A percentile compares a stretch with the other conserved stretches of the same genome.
These are phyloP conservation scores for Neofusicoccum kwambonambiense DNA, from an alignment of 2,329 filamentous ascomycete genomes.

Conservation along the genomic window DNA sequence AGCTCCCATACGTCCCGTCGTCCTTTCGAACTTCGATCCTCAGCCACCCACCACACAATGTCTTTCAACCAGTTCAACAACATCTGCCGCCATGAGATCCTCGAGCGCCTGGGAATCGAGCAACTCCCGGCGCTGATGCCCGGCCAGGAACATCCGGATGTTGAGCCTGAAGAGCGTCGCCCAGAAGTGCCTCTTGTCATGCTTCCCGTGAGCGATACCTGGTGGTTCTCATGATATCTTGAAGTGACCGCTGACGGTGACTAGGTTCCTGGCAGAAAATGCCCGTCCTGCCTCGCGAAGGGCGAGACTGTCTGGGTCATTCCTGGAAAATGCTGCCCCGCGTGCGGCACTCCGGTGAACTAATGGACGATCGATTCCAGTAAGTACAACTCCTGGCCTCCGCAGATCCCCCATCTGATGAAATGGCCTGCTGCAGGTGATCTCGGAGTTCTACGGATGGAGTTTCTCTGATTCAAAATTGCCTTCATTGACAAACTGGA, in stretches of 20 bases:
- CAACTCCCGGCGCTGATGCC: slow-evolving; percentile 18
- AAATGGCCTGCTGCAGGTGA: neutral
- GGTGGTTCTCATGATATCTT: neutral
- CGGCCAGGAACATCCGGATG: neutral
- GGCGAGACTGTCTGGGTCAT: slow-evolving; percentile 43
- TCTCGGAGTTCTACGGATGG: slow-evolving; percentile 12
- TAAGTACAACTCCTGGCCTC: neutral
- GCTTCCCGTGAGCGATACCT: slow-evolving; percentile 31
- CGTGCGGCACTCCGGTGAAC: slow-evolving; percentile 41
- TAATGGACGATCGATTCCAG: slow-evolving; percentile 18
- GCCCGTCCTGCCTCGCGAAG: slow-evolving; percentile 39
- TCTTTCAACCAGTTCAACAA: slow-evolving; percentile 19
- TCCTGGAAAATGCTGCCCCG: slow-evolving; percentile 39
- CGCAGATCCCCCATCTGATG: neutral
- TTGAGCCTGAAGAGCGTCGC: slow-evolving; percentile 10
- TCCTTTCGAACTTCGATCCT: neutral
- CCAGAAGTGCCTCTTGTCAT: slow-evolving; percentile 31
- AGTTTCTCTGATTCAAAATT: slow-evolving; percentile 4
- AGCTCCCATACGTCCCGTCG: neutral
- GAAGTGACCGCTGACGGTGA: neutral
- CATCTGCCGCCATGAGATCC: slow-evolving; percentile 18
- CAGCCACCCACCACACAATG: slow-evolving; percentile 9
- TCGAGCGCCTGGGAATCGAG: slow-evolving; percentile 19
- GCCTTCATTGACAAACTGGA: neutral
- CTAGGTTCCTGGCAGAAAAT: slow-evolving; percentile 40